These are phyloP conservation scores for Pyrenophora tritici-repentis DNA, from an alignment of 2,329 filamentous ascomycete genomes.

Conservation along the genomic window DNA sequence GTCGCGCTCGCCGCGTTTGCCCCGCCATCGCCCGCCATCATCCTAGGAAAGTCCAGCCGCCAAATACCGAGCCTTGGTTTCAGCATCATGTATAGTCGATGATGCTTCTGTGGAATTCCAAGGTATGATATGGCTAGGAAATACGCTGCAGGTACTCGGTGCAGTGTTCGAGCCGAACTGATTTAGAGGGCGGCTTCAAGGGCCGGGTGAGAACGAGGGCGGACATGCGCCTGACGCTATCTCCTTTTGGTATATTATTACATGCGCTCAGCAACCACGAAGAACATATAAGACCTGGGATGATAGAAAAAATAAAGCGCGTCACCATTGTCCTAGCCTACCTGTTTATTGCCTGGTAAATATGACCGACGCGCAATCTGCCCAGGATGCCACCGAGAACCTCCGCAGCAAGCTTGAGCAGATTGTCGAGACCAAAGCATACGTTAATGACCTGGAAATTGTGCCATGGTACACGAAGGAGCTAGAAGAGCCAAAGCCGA, in stretches of 20 bases:
- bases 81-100: neutral
- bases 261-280: neutral
- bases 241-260: neutral
- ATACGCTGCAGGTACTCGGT: neutral
- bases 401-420: slow-evolving; percentile 18
- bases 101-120: neutral
- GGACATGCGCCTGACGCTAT: slow-evolving; percentile 4
- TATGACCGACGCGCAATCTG: slow-evolving; percentile 16
- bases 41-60: slow-evolving; percentile 18
- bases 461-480: slow-evolving; percentile 43
- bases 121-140: neutral
- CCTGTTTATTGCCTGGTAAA: neutral
- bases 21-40: slow-evolving; percentile 17
- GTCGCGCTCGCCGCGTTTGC: slow-evolving; percentile 15
- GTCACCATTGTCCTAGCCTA: no score
- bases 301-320: no score
- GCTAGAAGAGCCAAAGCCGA: slow-evolving; percentile 33
- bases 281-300: slow-evolving; percentile 1
- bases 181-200: slow-evolving; percentile 11
- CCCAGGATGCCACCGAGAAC: slow-evolving; percentile 4
- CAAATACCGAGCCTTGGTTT: slow-evolving; percentile 1
- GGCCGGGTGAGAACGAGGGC: slow-evolving; percentile 10
- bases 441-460: slow-evolving; percentile 26
- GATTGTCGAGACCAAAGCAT: slow-evolving; percentile 23
- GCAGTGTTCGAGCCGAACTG: slow-evolving; percentile 1